Evolutionary conservation across 257 asterid genomes (phyloP).

Genomic region (Solanum chiquidenum): DNA sequence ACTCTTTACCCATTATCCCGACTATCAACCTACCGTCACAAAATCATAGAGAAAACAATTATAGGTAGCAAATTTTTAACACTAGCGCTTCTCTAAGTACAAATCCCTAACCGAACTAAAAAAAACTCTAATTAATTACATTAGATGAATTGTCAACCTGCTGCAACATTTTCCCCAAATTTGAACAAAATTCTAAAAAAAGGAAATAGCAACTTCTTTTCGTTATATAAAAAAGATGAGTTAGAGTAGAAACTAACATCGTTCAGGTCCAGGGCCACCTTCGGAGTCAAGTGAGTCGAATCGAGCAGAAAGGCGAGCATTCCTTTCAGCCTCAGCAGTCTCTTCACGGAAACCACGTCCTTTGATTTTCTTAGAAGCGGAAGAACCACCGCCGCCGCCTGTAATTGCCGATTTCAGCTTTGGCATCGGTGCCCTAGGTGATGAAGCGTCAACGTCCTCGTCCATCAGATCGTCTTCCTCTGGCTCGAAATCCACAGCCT

Average conservation of each 20-base stretch:
- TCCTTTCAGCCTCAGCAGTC: constrained; percentile 75
- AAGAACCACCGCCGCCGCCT: constrained; percentile 22
- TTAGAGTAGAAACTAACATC: constrained; percentile 42
- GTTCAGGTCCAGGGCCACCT: constrained; percentile 95
- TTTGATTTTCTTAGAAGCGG: constrained; percentile 78
- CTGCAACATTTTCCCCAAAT: neutral
- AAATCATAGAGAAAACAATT: neutral
- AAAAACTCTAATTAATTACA: neutral
- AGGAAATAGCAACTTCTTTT: neutral
- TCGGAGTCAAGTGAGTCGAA: constrained; percentile 73
- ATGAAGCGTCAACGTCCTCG: constrained; percentile 52
- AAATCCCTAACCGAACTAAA: neutral
- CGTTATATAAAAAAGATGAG: neutral
- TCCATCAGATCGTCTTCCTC: constrained; percentile 99
- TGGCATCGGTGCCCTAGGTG: constrained; percentile 44
- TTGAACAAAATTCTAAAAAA: neutral
- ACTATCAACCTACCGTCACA: neutral
- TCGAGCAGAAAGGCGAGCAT: constrained; percentile 78
- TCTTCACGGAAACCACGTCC: constrained; percentile 96
- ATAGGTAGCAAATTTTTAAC: neutral
- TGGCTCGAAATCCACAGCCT: constrained; percentile 88
- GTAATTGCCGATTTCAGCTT: constrained; percentile 83
- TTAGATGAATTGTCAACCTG: neutral
- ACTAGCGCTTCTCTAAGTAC: neutral
- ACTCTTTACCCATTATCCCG: neutral